phyloP scores from a whole-genome alignment of 2,329 filamentous ascomycete genomes.

The Botryotinia globosa region DNA sequence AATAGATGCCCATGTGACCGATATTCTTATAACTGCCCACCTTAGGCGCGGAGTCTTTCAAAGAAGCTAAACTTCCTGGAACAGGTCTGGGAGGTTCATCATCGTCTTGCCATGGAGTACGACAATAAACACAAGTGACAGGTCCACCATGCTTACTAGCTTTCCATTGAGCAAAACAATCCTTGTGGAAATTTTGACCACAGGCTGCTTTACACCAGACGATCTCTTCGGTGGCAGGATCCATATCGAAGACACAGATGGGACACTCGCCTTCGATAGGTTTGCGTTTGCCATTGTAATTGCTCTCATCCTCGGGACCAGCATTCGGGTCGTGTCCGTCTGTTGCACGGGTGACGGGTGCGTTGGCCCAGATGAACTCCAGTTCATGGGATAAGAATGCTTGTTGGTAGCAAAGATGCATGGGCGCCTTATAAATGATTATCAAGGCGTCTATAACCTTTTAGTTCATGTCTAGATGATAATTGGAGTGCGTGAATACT shows the following conservation, averaged over 20 bases:
- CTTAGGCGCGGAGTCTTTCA: conserved; percentile 27
- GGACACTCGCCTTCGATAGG: conserved; percentile 28
- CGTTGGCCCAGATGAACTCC: conserved; percentile 26
- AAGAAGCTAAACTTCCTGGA: conserved; percentile 21
- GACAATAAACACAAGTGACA: conserved; percentile 60
- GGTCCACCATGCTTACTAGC: conserved; percentile 42
- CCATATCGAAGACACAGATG: conserved; percentile 29
- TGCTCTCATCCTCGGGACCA: conserved; percentile 17
- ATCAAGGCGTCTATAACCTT: conserved; percentile 24
- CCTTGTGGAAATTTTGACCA: conserved; percentile 52
- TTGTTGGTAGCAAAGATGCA: conserved; percentile 25
- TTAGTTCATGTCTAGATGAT: background rate
- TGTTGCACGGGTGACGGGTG: conserved; percentile 25
- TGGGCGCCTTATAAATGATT: conserved; percentile 27
- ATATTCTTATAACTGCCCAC: conserved; percentile 27
- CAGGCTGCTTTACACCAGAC: conserved; percentile 59
- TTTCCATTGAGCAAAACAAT: conserved; percentile 55
- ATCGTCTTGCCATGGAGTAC: conserved; percentile 53
- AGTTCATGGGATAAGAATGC: conserved; percentile 27
- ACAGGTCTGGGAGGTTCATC: background rate
- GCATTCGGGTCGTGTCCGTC: conserved; percentile 16
- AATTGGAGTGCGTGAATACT: background rate
- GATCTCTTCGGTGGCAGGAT: conserved; percentile 42
- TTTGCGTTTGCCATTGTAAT: conserved; percentile 26
- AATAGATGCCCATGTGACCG: conserved; percentile 23